A percentile compares a stretch with the other conserved stretches of the same genome.
These are phyloP conservation scores for Venturia effusa DNA, from an alignment of 2,329 filamentous ascomycete species.

Conservation along the genomic window DNA sequence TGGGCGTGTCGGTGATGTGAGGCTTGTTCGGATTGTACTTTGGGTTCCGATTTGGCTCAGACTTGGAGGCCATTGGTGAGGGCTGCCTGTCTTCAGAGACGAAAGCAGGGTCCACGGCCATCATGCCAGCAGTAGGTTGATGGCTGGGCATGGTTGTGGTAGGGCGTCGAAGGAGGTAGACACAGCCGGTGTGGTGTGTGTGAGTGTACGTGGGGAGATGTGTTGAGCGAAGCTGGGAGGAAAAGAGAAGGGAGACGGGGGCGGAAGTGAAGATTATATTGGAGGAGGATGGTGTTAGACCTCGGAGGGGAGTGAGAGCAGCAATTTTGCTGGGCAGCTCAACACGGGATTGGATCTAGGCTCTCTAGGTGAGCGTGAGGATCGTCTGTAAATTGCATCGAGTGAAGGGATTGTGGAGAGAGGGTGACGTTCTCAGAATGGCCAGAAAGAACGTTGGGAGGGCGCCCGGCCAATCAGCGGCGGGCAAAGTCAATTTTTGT, in stretches of 20 bases:
- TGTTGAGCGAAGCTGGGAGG: background rate
- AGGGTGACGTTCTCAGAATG: background rate
- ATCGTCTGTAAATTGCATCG: background rate
- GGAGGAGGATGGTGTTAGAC: slow-evolving; percentile 20
- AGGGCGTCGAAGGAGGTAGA: slow-evolving; percentile 11
- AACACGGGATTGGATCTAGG: background rate
- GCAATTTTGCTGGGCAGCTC: background rate
- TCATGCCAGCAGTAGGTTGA: slow-evolving; percentile 36
- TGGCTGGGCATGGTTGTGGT: slow-evolving; percentile 38
- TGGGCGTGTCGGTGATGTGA: slow-evolving; percentile 74
- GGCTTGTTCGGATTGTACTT: slow-evolving; percentile 55
- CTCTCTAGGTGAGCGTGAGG: too few relatives aligned
- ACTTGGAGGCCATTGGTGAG: slow-evolving; percentile 35
- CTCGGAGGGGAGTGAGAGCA: slow-evolving; percentile 23
- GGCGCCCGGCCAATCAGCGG: background rate
- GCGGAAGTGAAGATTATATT: slow-evolving; percentile 15
- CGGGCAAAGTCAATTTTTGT: background rate
- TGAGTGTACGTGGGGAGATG: background rate
- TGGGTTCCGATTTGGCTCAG: slow-evolving; percentile 41
- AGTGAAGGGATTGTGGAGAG: background rate
- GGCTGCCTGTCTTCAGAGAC: slow-evolving; percentile 28
- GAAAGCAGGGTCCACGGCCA: slow-evolving; percentile 39
- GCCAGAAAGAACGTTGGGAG: background rate
- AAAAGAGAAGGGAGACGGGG: slow-evolving; percentile 2
- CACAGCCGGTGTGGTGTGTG: background rate